phyloP scores from a whole-genome alignment of 176 grass and related monocot genomes.

The Triticum dicoccoides region DNA sequence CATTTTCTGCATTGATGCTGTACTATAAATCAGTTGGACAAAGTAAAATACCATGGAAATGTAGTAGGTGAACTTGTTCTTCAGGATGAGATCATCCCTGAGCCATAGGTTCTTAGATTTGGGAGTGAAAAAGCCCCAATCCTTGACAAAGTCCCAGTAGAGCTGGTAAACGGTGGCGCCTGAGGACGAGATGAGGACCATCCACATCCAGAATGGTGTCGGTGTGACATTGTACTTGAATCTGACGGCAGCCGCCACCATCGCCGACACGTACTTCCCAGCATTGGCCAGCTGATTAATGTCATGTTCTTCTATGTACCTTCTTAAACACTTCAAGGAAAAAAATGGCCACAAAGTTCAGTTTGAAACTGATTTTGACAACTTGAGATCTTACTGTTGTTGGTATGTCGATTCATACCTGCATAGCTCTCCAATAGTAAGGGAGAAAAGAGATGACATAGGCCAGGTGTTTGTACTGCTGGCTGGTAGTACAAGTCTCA shows the following conservation, averaged over 20 bases:
- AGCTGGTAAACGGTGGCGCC: conserved; percentile 84
- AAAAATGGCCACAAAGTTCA: neutral
- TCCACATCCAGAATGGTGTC: conserved; percentile 50
- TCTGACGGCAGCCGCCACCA: conserved; percentile 75
- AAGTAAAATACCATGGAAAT: conserved; percentile 60
- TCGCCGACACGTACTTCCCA: conserved; percentile 88
- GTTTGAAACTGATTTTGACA: conserved; percentile 8
- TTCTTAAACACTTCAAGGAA: conserved; percentile 65
- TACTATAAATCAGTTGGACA: neutral
- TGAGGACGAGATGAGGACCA: conserved; percentile 61
- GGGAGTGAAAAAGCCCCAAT: conserved; percentile 71
- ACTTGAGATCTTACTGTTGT: neutral
- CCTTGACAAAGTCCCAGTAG: conserved; percentile 96
- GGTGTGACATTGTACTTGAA: conserved; percentile 65
- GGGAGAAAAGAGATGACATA: conserved; percentile 94
- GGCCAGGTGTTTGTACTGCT: conserved; percentile 66
- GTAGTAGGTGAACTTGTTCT: conserved; percentile 79
- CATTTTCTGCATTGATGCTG: neutral
- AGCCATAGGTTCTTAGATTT: conserved; percentile 68
- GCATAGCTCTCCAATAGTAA: conserved; percentile 98
- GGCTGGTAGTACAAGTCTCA: conserved; percentile 52
- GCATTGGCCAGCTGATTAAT: conserved; percentile 76
- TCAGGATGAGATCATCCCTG: conserved; percentile 72
- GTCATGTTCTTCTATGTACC: conserved; percentile 90
- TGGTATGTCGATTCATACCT: conserved; percentile 44